Percentiles rank a stretch among this genome's conserved stretches.
Conservation (phyloP, 2,329 filamentous ascomycete species). For the Penicillium sclerotiorum region DNA sequence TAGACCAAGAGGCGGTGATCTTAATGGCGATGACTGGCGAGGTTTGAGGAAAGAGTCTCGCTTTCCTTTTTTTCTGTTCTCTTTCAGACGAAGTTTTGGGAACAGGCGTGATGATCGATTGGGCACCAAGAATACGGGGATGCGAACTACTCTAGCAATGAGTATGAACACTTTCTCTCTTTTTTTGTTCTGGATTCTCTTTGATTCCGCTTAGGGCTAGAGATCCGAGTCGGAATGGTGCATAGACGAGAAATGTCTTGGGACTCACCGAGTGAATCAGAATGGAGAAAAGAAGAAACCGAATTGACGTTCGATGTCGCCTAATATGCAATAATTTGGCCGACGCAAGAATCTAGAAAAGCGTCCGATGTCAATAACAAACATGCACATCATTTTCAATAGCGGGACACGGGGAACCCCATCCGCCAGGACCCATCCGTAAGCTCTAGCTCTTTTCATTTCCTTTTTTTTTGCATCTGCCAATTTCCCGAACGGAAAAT, state of each 20-base stretch:
- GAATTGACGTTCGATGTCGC: constrained; percentile 25
- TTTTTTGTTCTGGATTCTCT: constrained; percentile 1
- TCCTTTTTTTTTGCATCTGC: neutral
- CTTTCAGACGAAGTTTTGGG: constrained; percentile 28
- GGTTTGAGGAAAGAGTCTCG: constrained; percentile 18
- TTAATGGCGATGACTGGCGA: constrained; percentile 23
- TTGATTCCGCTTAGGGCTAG: constrained; percentile 1
- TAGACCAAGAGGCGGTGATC: neutral
- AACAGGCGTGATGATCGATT: constrained; percentile 34
- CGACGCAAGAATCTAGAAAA: constrained; percentile 24
- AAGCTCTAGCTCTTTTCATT: neutral
- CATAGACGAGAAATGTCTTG: constrained; percentile 27
- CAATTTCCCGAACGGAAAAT: neutral
- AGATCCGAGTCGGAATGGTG: constrained; percentile 29
- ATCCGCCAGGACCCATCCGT: constrained; percentile 22
- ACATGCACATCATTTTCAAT: constrained; percentile 17
- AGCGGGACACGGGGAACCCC: constrained; percentile 26
- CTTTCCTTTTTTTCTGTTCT: constrained; percentile 22
- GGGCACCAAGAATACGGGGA: constrained; percentile 27
- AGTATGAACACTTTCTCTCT: constrained; percentile 35
- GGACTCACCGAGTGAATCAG: constrained; percentile 26
- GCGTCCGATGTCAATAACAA: constrained; percentile 38
- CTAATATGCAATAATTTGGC: constrained; percentile 34
- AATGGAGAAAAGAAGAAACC: constrained; percentile 17
- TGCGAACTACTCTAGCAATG: constrained; percentile 42